Percentiles rank a stretch among this genome's conserved stretches.
These are phyloP conservation scores for Cryphonectria naterciae DNA, from an alignment of 2,329 filamentous ascomycete species.

Conservation along the genomic window DNA sequence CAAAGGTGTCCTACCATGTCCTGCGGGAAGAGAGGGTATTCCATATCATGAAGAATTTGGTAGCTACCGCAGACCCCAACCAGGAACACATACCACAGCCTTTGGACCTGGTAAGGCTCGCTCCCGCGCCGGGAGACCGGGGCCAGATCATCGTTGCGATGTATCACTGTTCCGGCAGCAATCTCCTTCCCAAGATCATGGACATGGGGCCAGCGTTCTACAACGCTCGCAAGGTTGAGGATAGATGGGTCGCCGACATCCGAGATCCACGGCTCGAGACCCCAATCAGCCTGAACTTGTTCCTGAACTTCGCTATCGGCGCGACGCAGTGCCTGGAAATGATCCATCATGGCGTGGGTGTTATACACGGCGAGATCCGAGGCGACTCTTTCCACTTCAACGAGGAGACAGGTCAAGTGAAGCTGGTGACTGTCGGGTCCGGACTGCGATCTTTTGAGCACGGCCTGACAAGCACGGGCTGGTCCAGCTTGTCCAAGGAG, in stretches of 20 bases:
- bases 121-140: conserved; percentile 69
- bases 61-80: conserved; percentile 70
- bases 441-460: conserved; percentile 89
- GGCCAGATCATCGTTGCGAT: conserved; percentile 77
- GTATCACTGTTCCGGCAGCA: conserved; percentile 76
- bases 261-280: conserved; percentile 54
- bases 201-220: conserved; percentile 80
- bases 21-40: conserved; percentile 86
- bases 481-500: conserved; percentile 82
- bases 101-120: conserved; percentile 76
- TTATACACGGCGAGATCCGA: conserved; percentile 88
- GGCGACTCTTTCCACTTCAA: conserved; percentile 92
- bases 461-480: conserved; percentile 81
- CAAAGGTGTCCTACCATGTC: conserved; percentile 80
- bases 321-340: conserved; percentile 85
- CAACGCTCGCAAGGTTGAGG: conserved; percentile 55
- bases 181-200: conserved; percentile 71
- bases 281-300: conserved; percentile 72
- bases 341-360: conserved; percentile 84
- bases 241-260: conserved; percentile 51
- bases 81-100: conserved; percentile 79
- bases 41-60: conserved; percentile 77
- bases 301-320: conserved; percentile 90
- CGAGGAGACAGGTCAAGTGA: conserved; percentile 69
- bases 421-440: conserved; percentile 83